phyloP scores from a whole-genome alignment of 2,329 filamentous ascomycete genomes.

The Ophiognomonia clavigignenti-juglandacearum region DNA sequence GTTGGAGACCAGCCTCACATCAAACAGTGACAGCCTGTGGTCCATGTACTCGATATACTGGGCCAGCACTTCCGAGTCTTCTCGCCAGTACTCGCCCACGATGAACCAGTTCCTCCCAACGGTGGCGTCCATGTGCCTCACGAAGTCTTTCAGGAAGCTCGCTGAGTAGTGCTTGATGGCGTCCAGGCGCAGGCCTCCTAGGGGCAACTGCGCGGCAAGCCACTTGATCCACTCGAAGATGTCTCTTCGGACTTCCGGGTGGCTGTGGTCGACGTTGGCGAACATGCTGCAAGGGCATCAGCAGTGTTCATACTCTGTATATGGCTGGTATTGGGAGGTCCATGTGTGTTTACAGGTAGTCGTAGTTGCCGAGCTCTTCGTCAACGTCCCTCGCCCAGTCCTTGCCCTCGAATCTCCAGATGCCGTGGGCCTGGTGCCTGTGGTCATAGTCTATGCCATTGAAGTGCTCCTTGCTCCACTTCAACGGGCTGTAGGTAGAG shows the following conservation, averaged over 20 bases:
- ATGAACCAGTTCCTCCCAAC: conserved; percentile 53
- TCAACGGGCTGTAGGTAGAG: conserved; percentile 53
- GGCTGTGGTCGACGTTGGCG: conserved; percentile 28
- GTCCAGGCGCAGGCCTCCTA: conserved; percentile 30
- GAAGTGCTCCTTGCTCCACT: conserved; percentile 66
- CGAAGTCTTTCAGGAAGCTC: conserved; percentile 25
- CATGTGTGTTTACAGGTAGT: conserved; percentile 29
- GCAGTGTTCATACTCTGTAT: neutral
- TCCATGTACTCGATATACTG: conserved; percentile 54
- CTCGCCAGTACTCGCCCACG: conserved; percentile 67
- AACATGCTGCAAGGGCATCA: conserved; percentile 25
- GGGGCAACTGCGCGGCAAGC: conserved; percentile 24
- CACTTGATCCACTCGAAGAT: conserved; percentile 28
- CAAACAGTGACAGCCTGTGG: conserved; percentile 54
- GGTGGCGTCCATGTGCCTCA: conserved; percentile 21
- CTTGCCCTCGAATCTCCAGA: conserved; percentile 62
- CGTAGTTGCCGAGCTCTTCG: conserved; percentile 58
- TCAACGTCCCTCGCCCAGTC: conserved; percentile 56
- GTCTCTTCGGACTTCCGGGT: conserved; percentile 27
- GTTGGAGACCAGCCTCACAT: conserved; percentile 61
- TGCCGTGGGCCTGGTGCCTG: conserved; percentile 46
- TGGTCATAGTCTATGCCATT: conserved; percentile 64
- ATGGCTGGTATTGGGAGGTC: neutral
- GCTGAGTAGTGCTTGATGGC: conserved; percentile 32
- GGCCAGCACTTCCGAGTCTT: conserved; percentile 49